Percentiles rank a stretch among this genome's conserved stretches.
Evolutionary conservation across 192 early-diverging fungal genomes (phyloP).

Genomic region (Coemansia sp.): DNA sequence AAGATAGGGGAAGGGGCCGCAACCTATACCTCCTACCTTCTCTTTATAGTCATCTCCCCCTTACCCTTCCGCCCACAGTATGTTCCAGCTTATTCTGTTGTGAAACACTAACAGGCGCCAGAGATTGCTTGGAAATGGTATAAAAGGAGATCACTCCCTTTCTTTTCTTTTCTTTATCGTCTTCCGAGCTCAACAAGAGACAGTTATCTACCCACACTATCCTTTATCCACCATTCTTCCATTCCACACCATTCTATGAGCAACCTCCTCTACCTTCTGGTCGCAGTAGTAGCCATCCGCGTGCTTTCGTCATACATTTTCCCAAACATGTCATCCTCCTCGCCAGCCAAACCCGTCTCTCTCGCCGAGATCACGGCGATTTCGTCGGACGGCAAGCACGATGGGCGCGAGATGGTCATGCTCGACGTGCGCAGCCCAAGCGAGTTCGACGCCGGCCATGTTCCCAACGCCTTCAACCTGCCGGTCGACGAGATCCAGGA

Average conservation of each 20-base stretch:
- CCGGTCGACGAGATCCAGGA: slow-evolving; percentile 22
- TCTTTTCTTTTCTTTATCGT: too few relatives aligned
- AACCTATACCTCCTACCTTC: too few relatives aligned
- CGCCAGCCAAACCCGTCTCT: slow-evolving; percentile 14
- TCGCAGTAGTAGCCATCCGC: slow-evolving; percentile 13
- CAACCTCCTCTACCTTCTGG: slow-evolving; percentile 13
- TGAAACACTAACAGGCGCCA: too few relatives aligned
- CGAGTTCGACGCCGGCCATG: slow-evolving; percentile 24
- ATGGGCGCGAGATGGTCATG: slow-evolving; percentile 15
- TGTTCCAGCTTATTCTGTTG: too few relatives aligned
- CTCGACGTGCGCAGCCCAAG: slow-evolving; percentile 30
- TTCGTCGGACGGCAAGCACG: slow-evolving; percentile 8
- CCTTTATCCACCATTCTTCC: neutral
- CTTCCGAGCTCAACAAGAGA: neutral
- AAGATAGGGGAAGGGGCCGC: too few relatives aligned
- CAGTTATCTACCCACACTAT: neutral
- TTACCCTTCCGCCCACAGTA: too few relatives aligned
- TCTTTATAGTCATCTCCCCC: too few relatives aligned
- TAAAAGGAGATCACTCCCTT: too few relatives aligned
- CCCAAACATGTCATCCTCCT: slow-evolving; percentile 20
- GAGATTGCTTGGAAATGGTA: too few relatives aligned
- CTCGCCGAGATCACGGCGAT: slow-evolving; percentile 20
- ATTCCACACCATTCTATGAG: slow-evolving; percentile 4
- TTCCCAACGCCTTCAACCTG: slow-evolving; percentile 26
- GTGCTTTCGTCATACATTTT: slow-evolving; percentile 10